phyloP scores from a whole-genome alignment of 306 rosid genomes.

The Erythrophleum fordii region DNA sequence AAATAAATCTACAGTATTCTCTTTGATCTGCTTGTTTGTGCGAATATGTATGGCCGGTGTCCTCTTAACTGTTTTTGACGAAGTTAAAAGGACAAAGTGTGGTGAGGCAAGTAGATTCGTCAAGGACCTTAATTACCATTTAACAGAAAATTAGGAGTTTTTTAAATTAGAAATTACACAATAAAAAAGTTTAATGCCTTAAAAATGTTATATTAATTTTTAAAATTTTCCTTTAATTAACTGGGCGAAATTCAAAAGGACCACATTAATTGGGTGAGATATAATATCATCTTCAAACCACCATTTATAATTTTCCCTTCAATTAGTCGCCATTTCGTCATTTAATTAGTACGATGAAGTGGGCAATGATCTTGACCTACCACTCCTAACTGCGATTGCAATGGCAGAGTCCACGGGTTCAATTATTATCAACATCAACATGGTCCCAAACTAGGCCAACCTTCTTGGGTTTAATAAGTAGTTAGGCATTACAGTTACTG shows the following conservation, averaged over 20 bases:
- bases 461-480: background rate
- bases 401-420: background rate
- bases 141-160: too few species aligned
- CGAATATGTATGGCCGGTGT: too few species aligned
- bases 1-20: too few species aligned
- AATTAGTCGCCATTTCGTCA: background rate
- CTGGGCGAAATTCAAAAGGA: background rate
- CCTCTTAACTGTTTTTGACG: too few species aligned
- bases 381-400: background rate
- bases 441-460: slow-evolving; percentile 5
- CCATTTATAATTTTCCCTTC: background rate
- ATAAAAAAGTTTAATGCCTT: background rate
- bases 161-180: too few species aligned
- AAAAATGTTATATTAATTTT: background rate
- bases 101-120: too few species aligned
- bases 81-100: too few species aligned
- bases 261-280: background rate
- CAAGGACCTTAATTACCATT: too few species aligned
- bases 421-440: background rate
- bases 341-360: background rate
- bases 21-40: background rate
- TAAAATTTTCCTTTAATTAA: background rate
- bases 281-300: background rate
- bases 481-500: background rate
- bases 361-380: background rate